Base-by-base conservation (phyloP, 352 stramenopile species). In the Hyaloperonospora brassicae region DNA sequence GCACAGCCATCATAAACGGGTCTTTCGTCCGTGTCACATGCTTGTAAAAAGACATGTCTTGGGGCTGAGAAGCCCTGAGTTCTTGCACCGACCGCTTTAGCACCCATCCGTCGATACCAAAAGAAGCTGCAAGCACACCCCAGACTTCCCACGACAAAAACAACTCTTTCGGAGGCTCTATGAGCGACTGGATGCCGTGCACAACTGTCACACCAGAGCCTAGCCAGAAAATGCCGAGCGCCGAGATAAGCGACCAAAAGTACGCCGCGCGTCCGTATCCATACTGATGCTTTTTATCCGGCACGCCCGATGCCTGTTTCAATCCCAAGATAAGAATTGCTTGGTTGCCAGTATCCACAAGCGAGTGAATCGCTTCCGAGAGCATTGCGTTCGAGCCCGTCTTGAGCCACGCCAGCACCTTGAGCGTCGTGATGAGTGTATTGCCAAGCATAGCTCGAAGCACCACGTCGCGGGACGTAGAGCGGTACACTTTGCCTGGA, bases 221-320 rank as follows among this genome's bases (percentile, higher is more conserved):
- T 30, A 98, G 71, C 81, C 96, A 98, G 54, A 99, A 98, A 31
- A 97, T 98, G 10, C 95, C 95, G n/a, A 99, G 70, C 42, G 96
- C 96, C 8, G 86, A 98, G 21, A 99, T 97, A 22, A 99, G 79
- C 57, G 92, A 97, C 96, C 96, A 99, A 70, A 99, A 98, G 80
- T 98, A 99, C 44, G 97, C 88, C 7, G 84, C 89, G 55, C 96
- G 97, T 30, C 95, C 96, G 69, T 98, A 99, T 42, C 95, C 96
- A 67, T 98, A 98, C 54, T 97, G 96, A 70, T 98, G 95, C 35
- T 85, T 81, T 57, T 92, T 92, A 64, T 98, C 96, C 0, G 95
- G 93, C 25, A 85, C 79, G 39, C 84, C 84, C 2, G 79, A 76
- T 2, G 84, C 84, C 56, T 95, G 84, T 10, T 76, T 83, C n/a